phyloP scores from a whole-genome alignment of 1,284 basidiomycete species.

The Rhodotorula glutinis region DNA sequence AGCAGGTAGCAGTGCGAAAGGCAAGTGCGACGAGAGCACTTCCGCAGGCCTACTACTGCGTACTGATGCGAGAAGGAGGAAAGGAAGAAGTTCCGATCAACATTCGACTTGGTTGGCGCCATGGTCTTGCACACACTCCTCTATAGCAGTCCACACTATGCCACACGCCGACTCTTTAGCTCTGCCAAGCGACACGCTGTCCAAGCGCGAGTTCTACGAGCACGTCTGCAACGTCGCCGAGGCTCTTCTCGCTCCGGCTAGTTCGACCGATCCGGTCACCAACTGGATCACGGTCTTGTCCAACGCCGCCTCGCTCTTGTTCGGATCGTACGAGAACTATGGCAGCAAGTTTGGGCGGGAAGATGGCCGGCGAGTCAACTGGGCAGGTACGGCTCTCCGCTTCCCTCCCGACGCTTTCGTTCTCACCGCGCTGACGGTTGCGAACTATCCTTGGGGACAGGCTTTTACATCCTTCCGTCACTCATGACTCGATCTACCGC shows the following conservation, averaged over 20 bases:
- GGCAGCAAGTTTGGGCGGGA: conserved; percentile 13
- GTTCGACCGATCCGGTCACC: conserved; percentile 4
- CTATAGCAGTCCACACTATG: conserved; percentile 3
- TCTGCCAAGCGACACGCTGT: conserved; percentile 11
- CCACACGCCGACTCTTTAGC: conserved; percentile 40
- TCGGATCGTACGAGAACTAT: conserved; percentile 37
- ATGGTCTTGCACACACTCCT: no score
- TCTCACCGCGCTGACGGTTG: background rate
- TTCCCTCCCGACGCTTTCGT: no score
- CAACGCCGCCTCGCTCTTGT: conserved; percentile 31
- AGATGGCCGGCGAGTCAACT: conserved; percentile 33
- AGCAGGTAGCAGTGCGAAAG: no score
- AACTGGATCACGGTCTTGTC: conserved; percentile 28
- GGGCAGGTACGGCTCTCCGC: conserved; percentile 25
- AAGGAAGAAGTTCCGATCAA: no score
- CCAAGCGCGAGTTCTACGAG: conserved; percentile 46
- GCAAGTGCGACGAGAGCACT: no score
- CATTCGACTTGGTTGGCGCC: no score
- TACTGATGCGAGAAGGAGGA: no score
- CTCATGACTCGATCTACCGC: conserved; percentile 40
- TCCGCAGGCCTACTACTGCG: no score
- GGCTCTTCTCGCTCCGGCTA: conserved; percentile 42
- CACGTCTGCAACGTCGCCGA: conserved; percentile 45
- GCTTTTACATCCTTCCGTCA: conserved; percentile 50
- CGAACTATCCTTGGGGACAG: conserved; percentile 24